Evolutionary conservation across 257 asterid genomes (phyloP).

Genomic region (Agastache rugosa): DNA sequence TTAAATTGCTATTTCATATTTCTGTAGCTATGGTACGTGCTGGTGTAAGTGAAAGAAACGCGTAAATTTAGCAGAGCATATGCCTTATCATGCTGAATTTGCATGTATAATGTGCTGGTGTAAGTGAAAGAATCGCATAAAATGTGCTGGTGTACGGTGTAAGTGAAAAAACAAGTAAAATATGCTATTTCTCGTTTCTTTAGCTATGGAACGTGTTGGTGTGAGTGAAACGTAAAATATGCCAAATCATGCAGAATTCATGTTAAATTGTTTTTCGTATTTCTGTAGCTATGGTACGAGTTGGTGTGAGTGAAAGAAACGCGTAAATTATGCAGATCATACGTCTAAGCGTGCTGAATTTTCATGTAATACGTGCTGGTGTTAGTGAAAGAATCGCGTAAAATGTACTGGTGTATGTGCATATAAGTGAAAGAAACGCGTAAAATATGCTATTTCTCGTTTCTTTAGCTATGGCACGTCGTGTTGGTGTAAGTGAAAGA

Average conservation of each 20-base stretch:
- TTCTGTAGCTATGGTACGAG: neutral
- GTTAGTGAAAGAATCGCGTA: neutral
- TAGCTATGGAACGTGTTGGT: neutral
- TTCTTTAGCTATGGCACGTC: neutral
- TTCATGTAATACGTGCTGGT: neutral
- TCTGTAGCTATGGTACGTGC: neutral
- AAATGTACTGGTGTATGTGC: neutral
- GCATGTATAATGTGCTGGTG: no score
- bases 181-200: neutral
- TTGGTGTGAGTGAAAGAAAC: neutral
- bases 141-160: neutral
- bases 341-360: neutral
- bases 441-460: neutral
- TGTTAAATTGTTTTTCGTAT: neutral
- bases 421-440: neutral
- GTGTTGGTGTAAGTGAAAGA: neutral
- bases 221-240: neutral
- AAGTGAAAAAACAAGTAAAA: neutral
- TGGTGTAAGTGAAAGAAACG: neutral
- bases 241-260: no score
- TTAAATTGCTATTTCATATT: neutral
- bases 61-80: neutral
- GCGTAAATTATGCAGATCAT: neutral
- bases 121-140: no score
- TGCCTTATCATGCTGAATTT: neutral